Conservation (phyloP, 805 yeast genomes). For the Pichia scutulata region DNA sequence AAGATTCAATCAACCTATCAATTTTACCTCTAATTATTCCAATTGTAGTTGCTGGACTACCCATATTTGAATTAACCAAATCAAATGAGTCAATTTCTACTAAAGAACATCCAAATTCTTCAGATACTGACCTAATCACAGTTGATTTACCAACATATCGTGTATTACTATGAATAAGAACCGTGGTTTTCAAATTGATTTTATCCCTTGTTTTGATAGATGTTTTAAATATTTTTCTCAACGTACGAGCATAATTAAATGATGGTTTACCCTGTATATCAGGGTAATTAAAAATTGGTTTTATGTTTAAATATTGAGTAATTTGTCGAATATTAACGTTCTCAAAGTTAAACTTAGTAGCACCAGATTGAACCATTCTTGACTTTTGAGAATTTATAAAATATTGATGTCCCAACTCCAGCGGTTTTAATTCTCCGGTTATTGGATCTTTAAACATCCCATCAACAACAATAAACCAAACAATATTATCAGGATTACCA, state of each 20-base stretch:
- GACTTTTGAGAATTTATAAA: constrained; percentile 63
- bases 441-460: constrained; percentile 30
- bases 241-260: constrained; percentile 42
- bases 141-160: constrained; percentile 77
- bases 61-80: constrained; percentile 60
- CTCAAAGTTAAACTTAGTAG: constrained; percentile 15
- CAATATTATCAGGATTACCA: constrained; percentile 63
- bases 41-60: constrained; percentile 52
- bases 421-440: constrained; percentile 16
- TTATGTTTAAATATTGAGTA: not conserved
- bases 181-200: constrained; percentile 46
- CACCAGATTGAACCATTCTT: constrained; percentile 62
- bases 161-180: constrained; percentile 59
- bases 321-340: not conserved
- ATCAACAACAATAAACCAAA: constrained; percentile 75
- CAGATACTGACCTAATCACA: constrained; percentile 46
- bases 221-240: constrained; percentile 50
- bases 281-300: not conserved
- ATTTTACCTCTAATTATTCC: constrained; percentile 72
- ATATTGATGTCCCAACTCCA: constrained; percentile 32
- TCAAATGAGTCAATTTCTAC: constrained; percentile 66
- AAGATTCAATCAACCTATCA: constrained; percentile 48
- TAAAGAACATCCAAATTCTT: constrained; percentile 56
- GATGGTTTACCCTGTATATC: constrained; percentile 14
- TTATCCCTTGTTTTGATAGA: constrained; percentile 29